phyloP scores from a whole-genome alignment of 2,329 filamentous ascomycete genomes.

The Didymella lethalis region DNA sequence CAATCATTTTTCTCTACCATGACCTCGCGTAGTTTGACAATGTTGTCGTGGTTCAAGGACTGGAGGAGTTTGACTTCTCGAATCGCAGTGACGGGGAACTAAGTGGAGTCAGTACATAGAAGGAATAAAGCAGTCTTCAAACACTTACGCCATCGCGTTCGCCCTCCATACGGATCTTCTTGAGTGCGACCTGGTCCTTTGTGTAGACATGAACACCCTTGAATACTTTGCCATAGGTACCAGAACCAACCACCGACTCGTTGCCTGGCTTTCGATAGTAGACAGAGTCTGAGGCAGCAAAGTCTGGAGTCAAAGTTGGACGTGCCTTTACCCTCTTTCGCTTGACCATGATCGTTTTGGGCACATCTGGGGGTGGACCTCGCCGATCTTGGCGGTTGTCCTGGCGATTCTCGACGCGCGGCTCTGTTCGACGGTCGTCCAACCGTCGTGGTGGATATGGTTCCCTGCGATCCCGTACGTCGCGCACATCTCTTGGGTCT shows the following conservation, averaged over 20 bases:
- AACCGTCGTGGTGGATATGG: slow-evolving; percentile 38
- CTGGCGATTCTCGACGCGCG: slow-evolving; percentile 36
- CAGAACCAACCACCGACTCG: slow-evolving; percentile 93
- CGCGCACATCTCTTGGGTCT: slow-evolving; percentile 32
- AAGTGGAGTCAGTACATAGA: slow-evolving; percentile 33
- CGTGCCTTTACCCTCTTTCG: slow-evolving; percentile 75
- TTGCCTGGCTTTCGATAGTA: slow-evolving; percentile 97
- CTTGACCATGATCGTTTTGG: slow-evolving; percentile 65
- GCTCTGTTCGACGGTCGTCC: slow-evolving; percentile 35
- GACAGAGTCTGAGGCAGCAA: slow-evolving; percentile 82
- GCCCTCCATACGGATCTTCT: slow-evolving; percentile 92
- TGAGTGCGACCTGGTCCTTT: slow-evolving; percentile 80
- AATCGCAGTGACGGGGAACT: slow-evolving; percentile 87
- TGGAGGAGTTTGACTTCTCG: slow-evolving; percentile 93
- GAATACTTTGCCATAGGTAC: slow-evolving; percentile 95
- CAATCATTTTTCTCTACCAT: slow-evolving; percentile 99
- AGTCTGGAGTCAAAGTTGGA: slow-evolving; percentile 74
- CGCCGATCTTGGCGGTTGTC: slow-evolving; percentile 51
- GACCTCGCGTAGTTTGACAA: slow-evolving; percentile 84
- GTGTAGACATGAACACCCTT: slow-evolving; percentile 95
- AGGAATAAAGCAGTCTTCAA: background rate
- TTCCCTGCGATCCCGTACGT: slow-evolving; percentile 42
- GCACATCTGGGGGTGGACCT: slow-evolving; percentile 51
- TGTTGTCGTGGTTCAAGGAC: slow-evolving; percentile 80
- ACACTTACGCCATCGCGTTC: slow-evolving; percentile 75